phyloP scores from a whole-genome alignment of 2,329 filamentous ascomycete genomes.

The Sphaerulina musiva region DNA sequence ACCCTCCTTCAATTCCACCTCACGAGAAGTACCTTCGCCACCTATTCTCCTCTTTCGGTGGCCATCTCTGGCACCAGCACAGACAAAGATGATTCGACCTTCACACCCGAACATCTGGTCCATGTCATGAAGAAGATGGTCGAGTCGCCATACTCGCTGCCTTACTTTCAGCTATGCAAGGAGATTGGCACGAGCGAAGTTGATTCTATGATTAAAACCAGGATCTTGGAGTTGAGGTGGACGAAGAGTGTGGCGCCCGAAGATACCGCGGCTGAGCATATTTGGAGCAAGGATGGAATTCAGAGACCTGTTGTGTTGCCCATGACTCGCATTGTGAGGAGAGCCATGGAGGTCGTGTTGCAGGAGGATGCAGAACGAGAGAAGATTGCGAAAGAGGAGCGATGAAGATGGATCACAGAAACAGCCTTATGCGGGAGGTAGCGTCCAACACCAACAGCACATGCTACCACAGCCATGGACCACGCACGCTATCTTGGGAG shows the following conservation, averaged over 20 bases:
- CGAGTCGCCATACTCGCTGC: slow-evolving; percentile 13
- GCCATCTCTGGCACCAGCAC: slow-evolving; percentile 13
- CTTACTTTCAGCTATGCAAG: slow-evolving; percentile 18
- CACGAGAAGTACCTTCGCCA: slow-evolving; percentile 13
- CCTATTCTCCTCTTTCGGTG: slow-evolving; percentile 15
- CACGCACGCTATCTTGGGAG: background rate
- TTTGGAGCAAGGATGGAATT: slow-evolving; percentile 17
- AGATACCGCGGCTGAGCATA: slow-evolving; percentile 13
- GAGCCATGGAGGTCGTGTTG: slow-evolving; percentile 18
- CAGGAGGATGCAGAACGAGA: slow-evolving; percentile 10
- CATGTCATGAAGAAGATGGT: slow-evolving; percentile 19
- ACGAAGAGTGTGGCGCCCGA: slow-evolving; percentile 15
- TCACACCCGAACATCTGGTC: slow-evolving; percentile 13
- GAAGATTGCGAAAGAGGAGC: background rate
- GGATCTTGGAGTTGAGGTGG: slow-evolving; percentile 19
- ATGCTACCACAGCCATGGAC: background rate
- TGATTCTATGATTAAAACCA: slow-evolving; percentile 19
- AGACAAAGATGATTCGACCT: slow-evolving; percentile 10
- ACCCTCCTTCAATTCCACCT: slow-evolving; percentile 19
- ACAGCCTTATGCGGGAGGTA: background rate
- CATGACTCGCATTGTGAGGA: slow-evolving; percentile 18
- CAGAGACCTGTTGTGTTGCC: slow-evolving; percentile 16
- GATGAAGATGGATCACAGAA: background rate
- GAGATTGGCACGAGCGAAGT: slow-evolving; percentile 18
- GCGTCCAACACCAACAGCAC: background rate